A percentile compares a stretch with the other conserved stretches of the same genome.
These are phyloP conservation scores for Rubia peregrina DNA, from an alignment of 305 asterid species.

Conservation along the genomic window DNA sequence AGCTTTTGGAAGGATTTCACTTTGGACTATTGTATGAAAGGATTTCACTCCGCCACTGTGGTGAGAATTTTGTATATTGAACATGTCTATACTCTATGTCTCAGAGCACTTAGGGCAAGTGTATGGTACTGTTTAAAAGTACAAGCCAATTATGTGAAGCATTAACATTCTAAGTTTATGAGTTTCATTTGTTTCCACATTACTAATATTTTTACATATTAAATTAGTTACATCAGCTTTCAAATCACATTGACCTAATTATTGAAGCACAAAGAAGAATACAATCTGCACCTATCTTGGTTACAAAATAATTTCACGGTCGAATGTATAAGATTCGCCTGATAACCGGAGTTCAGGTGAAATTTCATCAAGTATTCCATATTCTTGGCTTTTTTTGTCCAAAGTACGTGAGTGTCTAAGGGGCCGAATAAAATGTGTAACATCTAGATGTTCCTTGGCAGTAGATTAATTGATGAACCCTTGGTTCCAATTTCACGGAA, in stretches of 20 bases:
- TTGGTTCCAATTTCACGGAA: not conserved
- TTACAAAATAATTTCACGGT: conserved; percentile 9
- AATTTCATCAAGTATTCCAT: not conserved
- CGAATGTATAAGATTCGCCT: not conserved
- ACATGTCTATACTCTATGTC: not conserved
- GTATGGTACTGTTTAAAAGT: not conserved
- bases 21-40: too few species aligned
- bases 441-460: not conserved
- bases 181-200: not conserved
- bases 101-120: not conserved
- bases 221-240: not conserved
- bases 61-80: not conserved
- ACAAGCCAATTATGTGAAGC: not conserved
- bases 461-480: not conserved
- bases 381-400: not conserved
- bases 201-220: not conserved
- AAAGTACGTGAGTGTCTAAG: not conserved
- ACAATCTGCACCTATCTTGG: not conserved
- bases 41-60: not conserved
- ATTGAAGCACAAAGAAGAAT: not conserved
- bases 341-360: not conserved
- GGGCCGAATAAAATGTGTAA: not conserved
- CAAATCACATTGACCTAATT: not conserved
- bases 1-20: conserved; percentile 15
- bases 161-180: not conserved